Base-by-base conservation (phyloP, 768 basidiomycete genomes). In the Mycena maculata region DNA sequence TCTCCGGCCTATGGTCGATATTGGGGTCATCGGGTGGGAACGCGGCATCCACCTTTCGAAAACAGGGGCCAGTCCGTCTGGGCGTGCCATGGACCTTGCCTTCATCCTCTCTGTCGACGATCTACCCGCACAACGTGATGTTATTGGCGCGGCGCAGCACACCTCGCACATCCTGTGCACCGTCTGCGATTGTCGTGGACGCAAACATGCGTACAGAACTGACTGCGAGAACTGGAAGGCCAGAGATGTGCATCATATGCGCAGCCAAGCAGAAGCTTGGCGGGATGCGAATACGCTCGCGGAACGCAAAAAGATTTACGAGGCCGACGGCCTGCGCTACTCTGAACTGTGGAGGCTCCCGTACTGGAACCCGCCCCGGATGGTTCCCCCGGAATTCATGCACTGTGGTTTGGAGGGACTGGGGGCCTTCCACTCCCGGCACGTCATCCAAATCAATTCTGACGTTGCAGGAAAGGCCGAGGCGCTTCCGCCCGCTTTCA, bases 381-480 rank as follows among this genome's bases (percentile, higher is more conserved):
- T 71, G 65, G 63, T 72, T n/a, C 55, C 75, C 41, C 47, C 73
- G 15, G 76, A 79, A 42, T 57, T 73, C 5, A 79, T 80, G 78
- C 79, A 80, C 57, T 69, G 61, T 33, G 52, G 75, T 16, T 63
- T 68, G 5, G 63, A 74, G 20, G 73, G 75, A 44, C 18, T 69
- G 1, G 33, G 71, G 4, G 20, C 58, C 20, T 57, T 48, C 25
- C 65, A 72, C 33, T 66, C 42, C 30, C 59, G 49, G 6, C 8
- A 54, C 9, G 68, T 73, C 25, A 66, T 68, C 54, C 27, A 52
- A 15, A 48, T 73, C 41, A 57, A 67, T 48, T 12, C 31, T 6
- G 1, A 60, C 0, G 36, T 7, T 33, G 54, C 65, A 11, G 4
- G 1, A 11, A 53, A 52, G 38, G 6, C 7, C 1, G 59, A 57